Base-by-base conservation (phyloP, 441 rosid species). In the Croton laevigatus region DNA sequence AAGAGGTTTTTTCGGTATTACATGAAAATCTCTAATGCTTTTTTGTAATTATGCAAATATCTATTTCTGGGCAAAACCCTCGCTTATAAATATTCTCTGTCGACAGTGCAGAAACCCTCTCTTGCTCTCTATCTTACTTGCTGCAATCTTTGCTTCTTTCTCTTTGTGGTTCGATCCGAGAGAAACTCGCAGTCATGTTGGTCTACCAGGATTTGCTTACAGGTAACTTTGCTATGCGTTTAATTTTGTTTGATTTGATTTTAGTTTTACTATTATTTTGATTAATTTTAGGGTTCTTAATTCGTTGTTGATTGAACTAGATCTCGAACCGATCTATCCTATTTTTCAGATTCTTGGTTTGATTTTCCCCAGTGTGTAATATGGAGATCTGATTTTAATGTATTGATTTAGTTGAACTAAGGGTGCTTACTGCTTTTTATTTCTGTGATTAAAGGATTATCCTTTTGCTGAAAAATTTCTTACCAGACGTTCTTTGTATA, bases 161-260 rank as follows among this genome's bases (percentile, higher is more conserved):
- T 63, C 71, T 14, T 20, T 68, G 65, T 48, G 66, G 75, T 65
- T 44, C 73, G 74, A 74, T 62, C 80, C 76, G 79, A 71, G 73
- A 69, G 83, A 73, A 58, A 59, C 69, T 71, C 76, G 6, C 73
- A 73, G 76, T 23, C 85, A 90, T 90, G 97, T 83, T 90, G 86
- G 90, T 93, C 68, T 93, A 93, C 65, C 91, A 93, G 70, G 91
- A 90, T 88, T 79, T 84, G 48, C 82, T 90, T 69, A 71, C 87
- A 60, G 89, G 98, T 90, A 79, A 42, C 5, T 37, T 55, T 6
- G 13, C 52, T 53, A 12, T 19, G 0, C n/a, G 34, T 34, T 23
- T 34, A 23, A 8, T 1, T 17, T 19, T 11, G 37, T 32, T 1
- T 14, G 7, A 57, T 46, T 3, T 48, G 16, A 44, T 36, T 65